Conservation (phyloP, 169 alveolate species). For the Plasmodium ovale region DNA sequence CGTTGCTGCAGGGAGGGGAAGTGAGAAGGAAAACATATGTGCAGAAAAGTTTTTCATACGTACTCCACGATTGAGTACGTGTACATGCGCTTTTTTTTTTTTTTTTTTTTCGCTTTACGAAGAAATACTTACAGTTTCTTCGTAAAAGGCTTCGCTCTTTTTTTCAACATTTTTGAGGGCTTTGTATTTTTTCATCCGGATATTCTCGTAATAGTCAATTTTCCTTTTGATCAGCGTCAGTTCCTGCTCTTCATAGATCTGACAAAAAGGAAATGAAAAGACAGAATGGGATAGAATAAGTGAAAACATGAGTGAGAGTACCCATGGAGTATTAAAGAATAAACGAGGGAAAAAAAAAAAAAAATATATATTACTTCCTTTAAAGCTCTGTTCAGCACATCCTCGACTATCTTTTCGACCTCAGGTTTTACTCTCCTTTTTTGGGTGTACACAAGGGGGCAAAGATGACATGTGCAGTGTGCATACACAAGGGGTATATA, state of each 20-base stretch:
- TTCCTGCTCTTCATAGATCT: constrained; percentile 54
- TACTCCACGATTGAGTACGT: too few relatives aligned
- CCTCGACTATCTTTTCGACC: constrained; percentile 42
- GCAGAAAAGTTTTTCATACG: too few relatives aligned
- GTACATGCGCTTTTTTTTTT: neutral
- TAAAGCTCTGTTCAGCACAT: constrained; percentile 45
- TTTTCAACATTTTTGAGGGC: constrained; percentile 40
- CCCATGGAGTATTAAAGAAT: too few relatives aligned
- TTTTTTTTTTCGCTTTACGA: neutral
- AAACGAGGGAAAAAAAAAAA: neutral
- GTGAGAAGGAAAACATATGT: too few relatives aligned
- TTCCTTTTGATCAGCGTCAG: constrained; percentile 17
- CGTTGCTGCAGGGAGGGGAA: constrained; percentile 9
- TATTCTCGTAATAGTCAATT: constrained; percentile 51
- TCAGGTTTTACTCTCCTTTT: constrained; percentile 42
- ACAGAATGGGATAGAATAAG: neutral
- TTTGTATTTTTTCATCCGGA: constrained; percentile 28
- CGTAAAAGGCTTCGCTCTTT: constrained; percentile 25
- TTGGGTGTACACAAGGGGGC: neutral
- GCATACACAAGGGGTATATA: too few relatives aligned
- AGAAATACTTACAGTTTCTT: constrained; percentile 38
- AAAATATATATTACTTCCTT: constrained; percentile 48
- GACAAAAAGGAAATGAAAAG: neutral
- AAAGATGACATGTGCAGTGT: too few relatives aligned
- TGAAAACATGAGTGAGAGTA: neutral